phyloP scores from a whole-genome alignment of 345 rosid genomes.

The Citrus cavaleriei region DNA sequence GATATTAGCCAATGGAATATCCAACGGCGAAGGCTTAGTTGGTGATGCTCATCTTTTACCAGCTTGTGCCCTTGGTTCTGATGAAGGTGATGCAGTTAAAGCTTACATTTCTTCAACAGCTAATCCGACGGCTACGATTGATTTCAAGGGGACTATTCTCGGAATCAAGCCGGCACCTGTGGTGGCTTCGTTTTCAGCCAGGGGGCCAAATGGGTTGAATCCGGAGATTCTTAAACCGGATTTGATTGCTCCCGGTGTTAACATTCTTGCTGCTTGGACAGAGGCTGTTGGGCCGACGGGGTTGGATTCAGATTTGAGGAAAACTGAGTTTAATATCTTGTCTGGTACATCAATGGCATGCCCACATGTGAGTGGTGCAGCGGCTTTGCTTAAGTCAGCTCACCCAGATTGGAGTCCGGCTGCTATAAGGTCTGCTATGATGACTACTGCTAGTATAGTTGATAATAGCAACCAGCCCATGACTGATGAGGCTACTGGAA shows the following conservation, averaged over 20 bases:
- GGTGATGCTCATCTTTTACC: conserved; percentile 83
- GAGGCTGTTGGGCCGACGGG: conserved; percentile 75
- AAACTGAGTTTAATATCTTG: conserved; percentile 70
- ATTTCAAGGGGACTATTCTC: conserved; percentile 63
- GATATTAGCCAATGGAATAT: conserved; percentile 73
- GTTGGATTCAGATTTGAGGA: conserved; percentile 55
- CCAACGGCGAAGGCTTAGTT: conserved; percentile 81
- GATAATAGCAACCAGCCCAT: conserved; percentile 45
- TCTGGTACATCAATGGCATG: conserved; percentile 90
- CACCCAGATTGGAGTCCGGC: conserved; percentile 84
- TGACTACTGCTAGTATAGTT: conserved; percentile 65
- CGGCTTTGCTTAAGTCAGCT: conserved; percentile 78
- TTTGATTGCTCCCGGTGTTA: conserved; percentile 73
- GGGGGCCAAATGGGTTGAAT: conserved; percentile 72
- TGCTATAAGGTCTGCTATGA: conserved; percentile 69
- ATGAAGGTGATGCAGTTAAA: conserved; percentile 64
- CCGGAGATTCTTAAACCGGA: conserved; percentile 81
- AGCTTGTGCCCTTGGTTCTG: conserved; percentile 65
- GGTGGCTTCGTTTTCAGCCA: conserved; percentile 76
- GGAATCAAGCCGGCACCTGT: conserved; percentile 82
- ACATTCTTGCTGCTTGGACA: conserved; percentile 87
- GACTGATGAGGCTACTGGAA: conserved; percentile 76
- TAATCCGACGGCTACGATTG: conserved; percentile 51
- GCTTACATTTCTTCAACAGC: conserved; percentile 37
- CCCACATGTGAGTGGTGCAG: conserved; percentile 80